Conservation (phyloP, 495 filamentous ascomycete genomes). For the Aspergillus sclerotioniger region DNA sequence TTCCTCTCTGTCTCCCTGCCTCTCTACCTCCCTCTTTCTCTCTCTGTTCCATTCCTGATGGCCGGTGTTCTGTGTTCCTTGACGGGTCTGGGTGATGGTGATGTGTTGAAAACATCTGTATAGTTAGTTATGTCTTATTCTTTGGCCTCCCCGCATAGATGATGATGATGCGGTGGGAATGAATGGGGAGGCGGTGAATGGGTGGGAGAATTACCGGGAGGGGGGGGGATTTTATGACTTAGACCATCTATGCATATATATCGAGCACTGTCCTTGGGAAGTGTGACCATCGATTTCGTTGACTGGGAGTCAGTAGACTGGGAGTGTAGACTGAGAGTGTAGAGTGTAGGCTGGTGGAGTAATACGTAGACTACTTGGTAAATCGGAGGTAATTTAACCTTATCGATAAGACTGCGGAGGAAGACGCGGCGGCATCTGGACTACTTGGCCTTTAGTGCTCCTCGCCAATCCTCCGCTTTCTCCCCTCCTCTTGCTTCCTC, state of each 20-base stretch:
- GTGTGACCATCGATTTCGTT: neutral
- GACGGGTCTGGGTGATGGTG: neutral
- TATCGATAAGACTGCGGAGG: constrained; percentile 3
- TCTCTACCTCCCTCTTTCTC: constrained; percentile 12
- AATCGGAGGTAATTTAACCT: no score
- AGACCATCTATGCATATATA: neutral
- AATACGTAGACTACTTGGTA: no score
- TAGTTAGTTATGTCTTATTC: constrained; percentile 26
- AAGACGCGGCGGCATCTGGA: constrained; percentile 10
- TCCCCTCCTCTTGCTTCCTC: constrained; percentile 16
- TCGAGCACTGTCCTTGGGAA: neutral
- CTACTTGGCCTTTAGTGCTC: constrained; percentile 39
- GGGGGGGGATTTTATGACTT: constrained; percentile 1
- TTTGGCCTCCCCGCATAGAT: constrained; percentile 8
- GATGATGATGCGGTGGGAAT: neutral
- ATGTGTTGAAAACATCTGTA: constrained; percentile 22
- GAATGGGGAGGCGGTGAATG: neutral
- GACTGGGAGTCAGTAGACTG: no score
- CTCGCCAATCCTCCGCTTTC: constrained; percentile 23
- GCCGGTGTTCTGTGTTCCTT: constrained; percentile 1
- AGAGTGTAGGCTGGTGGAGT: no score
- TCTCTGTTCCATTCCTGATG: constrained; percentile 6
- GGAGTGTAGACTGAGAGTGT: neutral
- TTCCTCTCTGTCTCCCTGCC: constrained; percentile 10
- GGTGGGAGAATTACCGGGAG: neutral